These are phyloP conservation scores for Backusella westeae DNA, from an alignment of 192 early-diverging fungal genomes.

Conservation along the genomic window DNA sequence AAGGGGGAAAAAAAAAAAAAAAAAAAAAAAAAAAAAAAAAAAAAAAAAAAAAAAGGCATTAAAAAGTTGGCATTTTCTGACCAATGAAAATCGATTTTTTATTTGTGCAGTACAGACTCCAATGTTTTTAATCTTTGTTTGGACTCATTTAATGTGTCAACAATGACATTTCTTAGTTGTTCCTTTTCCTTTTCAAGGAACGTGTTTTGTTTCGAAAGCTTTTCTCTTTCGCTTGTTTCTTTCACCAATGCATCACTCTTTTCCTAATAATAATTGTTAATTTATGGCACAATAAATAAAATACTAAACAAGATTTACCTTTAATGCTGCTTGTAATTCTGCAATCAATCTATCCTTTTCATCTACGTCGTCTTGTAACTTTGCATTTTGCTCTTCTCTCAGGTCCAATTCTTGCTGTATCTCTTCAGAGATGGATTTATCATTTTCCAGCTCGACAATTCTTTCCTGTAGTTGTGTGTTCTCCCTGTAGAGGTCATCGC, in stretches of 20 bases:
- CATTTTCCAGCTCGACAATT: background rate
- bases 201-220: background rate
- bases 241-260: background rate
- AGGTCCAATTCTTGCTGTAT: background rate
- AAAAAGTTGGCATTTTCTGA: background rate
- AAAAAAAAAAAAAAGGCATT: background rate
- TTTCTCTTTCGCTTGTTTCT: background rate
- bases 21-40: background rate
- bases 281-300: background rate
- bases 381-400: background rate
- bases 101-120: background rate
- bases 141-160: background rate
- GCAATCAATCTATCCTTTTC: background rate
- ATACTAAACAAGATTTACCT: background rate
- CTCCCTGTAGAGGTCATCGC: conserved; percentile 3
- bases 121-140: conserved; percentile 5
- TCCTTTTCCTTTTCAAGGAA: background rate
- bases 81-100: background rate
- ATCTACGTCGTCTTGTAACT: background rate
- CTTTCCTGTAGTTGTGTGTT: conserved; percentile 6
- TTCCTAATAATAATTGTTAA: background rate
- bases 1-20: background rate
- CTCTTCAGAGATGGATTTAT: conserved; percentile 3
- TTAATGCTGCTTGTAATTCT: conserved; percentile 2
- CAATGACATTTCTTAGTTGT: background rate